Evolutionary conservation across 2,329 filamentous ascomycete genomes (phyloP).

Genomic region (Fusarium paranaense): DNA sequence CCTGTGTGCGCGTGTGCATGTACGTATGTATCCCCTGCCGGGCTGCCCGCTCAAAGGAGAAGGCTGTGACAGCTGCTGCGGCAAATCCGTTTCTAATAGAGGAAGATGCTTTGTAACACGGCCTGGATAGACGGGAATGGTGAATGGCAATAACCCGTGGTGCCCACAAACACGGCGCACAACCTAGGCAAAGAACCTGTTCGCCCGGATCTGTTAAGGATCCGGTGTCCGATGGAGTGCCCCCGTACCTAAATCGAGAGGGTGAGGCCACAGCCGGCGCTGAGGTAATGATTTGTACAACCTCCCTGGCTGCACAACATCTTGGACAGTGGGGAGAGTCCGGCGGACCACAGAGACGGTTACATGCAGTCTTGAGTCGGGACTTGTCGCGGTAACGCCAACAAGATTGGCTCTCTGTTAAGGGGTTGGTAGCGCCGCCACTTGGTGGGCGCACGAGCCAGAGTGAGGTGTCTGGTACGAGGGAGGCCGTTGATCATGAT

Average conservation of each 20-base stretch:
- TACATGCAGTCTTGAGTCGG: slow-evolving; percentile 33
- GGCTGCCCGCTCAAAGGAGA: background rate
- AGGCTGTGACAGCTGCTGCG: background rate
- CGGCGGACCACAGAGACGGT: slow-evolving; percentile 33
- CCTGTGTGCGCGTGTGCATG: background rate
- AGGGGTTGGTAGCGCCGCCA: slow-evolving; percentile 43
- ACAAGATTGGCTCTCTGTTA: slow-evolving; percentile 42
- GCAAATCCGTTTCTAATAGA: background rate
- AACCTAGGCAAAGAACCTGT: slow-evolving; percentile 7
- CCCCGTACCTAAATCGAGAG: slow-evolving; percentile 9
- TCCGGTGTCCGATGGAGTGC: slow-evolving; percentile 15
- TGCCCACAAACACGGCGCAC: slow-evolving; percentile 16
- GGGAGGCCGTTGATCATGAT: background rate
- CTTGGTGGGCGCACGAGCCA: slow-evolving; percentile 35
- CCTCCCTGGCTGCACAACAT: slow-evolving; percentile 17
- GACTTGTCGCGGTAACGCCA: slow-evolving; percentile 32
- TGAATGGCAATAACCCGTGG: background rate
- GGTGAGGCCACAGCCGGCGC: slow-evolving; percentile 5
- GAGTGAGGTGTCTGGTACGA: slow-evolving; percentile 16
- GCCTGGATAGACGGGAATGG: background rate
- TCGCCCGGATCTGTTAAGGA: slow-evolving; percentile 28
- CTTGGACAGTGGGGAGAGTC: slow-evolving; percentile 11
- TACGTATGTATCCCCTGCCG: background rate
- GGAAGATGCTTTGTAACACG: background rate
- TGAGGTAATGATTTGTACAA: slow-evolving; percentile 40